Percentiles rank a stretch among this genome's conserved stretches.
phyloP scores from a whole-genome alignment of 2,329 filamentous ascomycete genomes.

The Hypoxylon rubiginosum region DNA sequence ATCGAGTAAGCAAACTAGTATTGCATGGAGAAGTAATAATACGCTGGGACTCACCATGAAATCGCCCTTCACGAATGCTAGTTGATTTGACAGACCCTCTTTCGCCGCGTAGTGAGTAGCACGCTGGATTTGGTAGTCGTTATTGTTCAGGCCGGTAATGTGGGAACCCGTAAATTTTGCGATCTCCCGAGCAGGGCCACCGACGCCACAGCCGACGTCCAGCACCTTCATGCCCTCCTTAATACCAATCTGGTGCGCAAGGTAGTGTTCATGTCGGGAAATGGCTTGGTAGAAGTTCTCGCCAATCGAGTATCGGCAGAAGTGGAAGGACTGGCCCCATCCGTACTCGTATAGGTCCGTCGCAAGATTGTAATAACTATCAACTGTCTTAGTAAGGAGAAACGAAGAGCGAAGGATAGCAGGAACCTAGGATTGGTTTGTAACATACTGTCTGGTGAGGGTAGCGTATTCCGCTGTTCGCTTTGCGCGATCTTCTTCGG shows the following conservation, averaged over 20 bases:
- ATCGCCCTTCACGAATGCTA: slow-evolving; percentile 92
- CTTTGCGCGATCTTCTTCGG: slow-evolving; percentile 83
- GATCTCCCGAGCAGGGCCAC: slow-evolving; percentile 94
- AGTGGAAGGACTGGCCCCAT: slow-evolving; percentile 97
- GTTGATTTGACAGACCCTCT: slow-evolving; percentile 83
- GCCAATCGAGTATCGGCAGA: slow-evolving; percentile 90
- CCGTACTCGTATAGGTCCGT: slow-evolving; percentile 97
- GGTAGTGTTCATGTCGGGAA: slow-evolving; percentile 97
- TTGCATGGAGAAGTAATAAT: neutral
- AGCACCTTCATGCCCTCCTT: slow-evolving; percentile 89
- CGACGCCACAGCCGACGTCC: slow-evolving; percentile 97
- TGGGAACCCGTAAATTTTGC: slow-evolving; percentile 94
- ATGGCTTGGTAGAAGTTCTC: slow-evolving; percentile 93
- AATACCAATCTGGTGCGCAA: slow-evolving; percentile 89
- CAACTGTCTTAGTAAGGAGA: slow-evolving; percentile 10
- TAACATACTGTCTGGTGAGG: slow-evolving; percentile 37
- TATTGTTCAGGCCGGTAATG: slow-evolving; percentile 96
- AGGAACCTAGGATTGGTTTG: neutral
- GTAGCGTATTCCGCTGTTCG: slow-evolving; percentile 50
- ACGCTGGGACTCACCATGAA: slow-evolving; percentile 77
- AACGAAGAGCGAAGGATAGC: neutral
- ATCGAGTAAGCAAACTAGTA: slow-evolving; percentile 1
- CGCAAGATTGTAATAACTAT: slow-evolving; percentile 94
- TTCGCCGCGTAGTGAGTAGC: slow-evolving; percentile 87
- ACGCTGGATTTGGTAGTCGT: slow-evolving; percentile 98